Evolutionary conservation across 768 basidiomycete genomes (phyloP).

Genomic region (Lyophyllum semitale): DNA sequence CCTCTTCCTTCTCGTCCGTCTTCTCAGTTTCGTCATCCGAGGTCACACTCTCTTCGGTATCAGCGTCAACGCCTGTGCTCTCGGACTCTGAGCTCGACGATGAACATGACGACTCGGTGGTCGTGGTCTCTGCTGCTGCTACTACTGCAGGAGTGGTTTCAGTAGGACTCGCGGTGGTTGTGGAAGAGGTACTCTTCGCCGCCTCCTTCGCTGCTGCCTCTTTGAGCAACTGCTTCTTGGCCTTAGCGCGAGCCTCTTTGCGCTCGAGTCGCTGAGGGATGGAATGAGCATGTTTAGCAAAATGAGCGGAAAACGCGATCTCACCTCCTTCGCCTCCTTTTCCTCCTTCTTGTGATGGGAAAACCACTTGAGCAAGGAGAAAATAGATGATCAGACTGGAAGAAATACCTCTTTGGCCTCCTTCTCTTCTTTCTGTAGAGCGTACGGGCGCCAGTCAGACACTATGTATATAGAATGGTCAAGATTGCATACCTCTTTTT

Average conservation of each 20-base stretch:
- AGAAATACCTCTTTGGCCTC: constrained; percentile 46
- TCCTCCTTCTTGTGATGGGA: constrained; percentile 45
- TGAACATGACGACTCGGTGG: constrained; percentile 34
- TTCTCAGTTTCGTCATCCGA: constrained; percentile 72
- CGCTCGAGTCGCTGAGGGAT: constrained; percentile 51
- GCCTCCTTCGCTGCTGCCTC: constrained; percentile 28
- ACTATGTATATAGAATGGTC: background rate
- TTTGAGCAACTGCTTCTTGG: constrained; percentile 40
- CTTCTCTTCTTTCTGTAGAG: constrained; percentile 49
- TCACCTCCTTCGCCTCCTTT: constrained; percentile 59
- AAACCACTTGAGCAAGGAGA: background rate
- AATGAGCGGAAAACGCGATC: constrained; percentile 10
- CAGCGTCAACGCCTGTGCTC: constrained; percentile 67
- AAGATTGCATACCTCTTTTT: constrained; percentile 41
- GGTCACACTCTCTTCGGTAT: constrained; percentile 75
- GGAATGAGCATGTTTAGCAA: background rate
- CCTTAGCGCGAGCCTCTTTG: constrained; percentile 56
- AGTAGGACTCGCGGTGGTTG: constrained; percentile 26
- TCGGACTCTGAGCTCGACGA: constrained; percentile 62
- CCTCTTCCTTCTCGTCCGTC: constrained; percentile 32
- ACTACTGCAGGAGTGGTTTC: constrained; percentile 29
- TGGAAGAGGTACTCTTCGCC: constrained; percentile 41
- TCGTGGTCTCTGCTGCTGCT: constrained; percentile 13
- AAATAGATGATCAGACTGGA: constrained; percentile 5
- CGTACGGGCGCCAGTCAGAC: constrained; percentile 1